These are phyloP conservation scores for Diplodia seriata DNA, from an alignment of 2,329 filamentous ascomycete genomes.

Conservation along the genomic window DNA sequence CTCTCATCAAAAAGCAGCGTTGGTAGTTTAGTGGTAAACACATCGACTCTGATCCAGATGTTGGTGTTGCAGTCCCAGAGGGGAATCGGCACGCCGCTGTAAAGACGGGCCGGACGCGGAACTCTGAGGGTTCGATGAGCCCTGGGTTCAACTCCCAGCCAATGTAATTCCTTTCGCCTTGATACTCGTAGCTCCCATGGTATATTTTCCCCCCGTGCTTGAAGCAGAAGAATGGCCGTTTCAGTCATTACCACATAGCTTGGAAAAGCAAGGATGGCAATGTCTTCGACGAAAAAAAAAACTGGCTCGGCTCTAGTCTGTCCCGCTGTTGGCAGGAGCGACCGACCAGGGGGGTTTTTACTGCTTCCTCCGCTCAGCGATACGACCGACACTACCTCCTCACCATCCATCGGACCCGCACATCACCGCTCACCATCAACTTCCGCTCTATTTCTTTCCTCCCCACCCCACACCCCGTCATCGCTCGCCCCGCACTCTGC, in stretches of 20 bases:
- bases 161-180: not conserved
- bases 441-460: not conserved
- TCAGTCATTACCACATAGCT: not conserved
- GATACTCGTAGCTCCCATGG: not conserved
- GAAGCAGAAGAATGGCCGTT: not conserved
- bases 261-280: not conserved
- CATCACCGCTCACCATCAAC: not conserved
- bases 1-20: not conserved
- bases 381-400: too few relatives aligned
- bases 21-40: constrained; percentile 6
- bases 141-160: constrained; percentile 1
- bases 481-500: not conserved
- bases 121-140: not conserved
- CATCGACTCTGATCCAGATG: not conserved
- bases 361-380: too few relatives aligned
- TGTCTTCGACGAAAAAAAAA: too few relatives aligned
- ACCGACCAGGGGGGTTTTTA: too few relatives aligned
- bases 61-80: not conserved
- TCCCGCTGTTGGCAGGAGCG: too few relatives aligned
- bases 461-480: not conserved
- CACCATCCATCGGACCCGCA: too few relatives aligned
- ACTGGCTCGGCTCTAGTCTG: too few relatives aligned
- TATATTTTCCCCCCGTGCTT: not conserved
- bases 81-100: not conserved
- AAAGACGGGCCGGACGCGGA: not conserved